Percentiles rank a stretch among this genome's conserved stretches.
Evolutionary conservation across 257 asterid genomes (phyloP).

Genomic region (Solanum stenotomum): DNA sequence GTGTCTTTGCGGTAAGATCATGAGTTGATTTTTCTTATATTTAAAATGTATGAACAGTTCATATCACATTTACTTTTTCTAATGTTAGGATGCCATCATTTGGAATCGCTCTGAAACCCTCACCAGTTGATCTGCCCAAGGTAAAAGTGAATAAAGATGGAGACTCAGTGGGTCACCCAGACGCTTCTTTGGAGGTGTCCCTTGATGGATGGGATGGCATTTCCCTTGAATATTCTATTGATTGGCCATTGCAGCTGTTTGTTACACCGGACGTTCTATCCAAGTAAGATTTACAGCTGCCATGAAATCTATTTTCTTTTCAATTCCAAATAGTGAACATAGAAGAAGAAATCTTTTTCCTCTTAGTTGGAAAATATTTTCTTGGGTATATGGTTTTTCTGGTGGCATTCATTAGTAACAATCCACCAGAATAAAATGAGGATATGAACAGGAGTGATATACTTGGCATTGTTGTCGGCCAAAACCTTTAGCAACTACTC

Average conservation of each 20-base stretch:
- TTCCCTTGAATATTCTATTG: slow-evolving; percentile 82
- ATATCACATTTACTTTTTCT: slow-evolving; percentile 12
- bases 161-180: slow-evolving; percentile 45
- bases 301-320: neutral
- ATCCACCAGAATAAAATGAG: neutral
- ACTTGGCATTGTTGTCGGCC: neutral
- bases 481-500: slow-evolving; percentile 5
- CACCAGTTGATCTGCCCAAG: slow-evolving; percentile 61
- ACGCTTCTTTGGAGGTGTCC: slow-evolving; percentile 53
- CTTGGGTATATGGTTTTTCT: neutral
- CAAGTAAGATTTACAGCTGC: slow-evolving; percentile 45
- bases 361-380: neutral
- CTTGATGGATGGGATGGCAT: slow-evolving; percentile 97
- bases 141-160: slow-evolving; percentile 56
- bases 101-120: slow-evolving; percentile 59
- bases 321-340: neutral
- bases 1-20: slow-evolving; percentile 66
- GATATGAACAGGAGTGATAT: neutral
- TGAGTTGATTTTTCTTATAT: slow-evolving; percentile 1
- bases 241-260: slow-evolving; percentile 97
- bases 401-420: neutral
- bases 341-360: neutral
- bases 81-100: slow-evolving; percentile 56
- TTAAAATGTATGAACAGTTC: neutral
- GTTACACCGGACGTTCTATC: slow-evolving; percentile 88